Evolutionary conservation across 73 alveolate genomes (phyloP).

Genomic region (Tetrahymena malaccensis): DNA sequence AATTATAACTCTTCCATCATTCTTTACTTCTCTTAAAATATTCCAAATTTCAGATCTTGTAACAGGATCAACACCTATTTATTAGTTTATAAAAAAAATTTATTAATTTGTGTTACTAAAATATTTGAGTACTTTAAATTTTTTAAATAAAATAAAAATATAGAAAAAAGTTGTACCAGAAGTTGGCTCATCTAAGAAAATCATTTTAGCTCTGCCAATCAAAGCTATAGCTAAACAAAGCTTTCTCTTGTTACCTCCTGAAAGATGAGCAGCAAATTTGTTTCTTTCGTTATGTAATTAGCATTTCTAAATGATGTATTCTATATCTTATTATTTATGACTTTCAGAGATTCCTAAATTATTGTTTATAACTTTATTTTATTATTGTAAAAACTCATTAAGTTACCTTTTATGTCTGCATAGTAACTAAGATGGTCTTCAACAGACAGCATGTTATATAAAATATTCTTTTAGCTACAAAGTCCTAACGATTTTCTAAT

Average conservation of each 20-base stretch:
- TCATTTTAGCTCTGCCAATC: conserved; percentile 79
- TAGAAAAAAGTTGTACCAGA: conserved; percentile 42
- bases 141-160: no score
- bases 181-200: conserved; percentile 92
- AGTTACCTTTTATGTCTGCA: conserved; percentile 38
- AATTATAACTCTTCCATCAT: conserved; percentile 59
- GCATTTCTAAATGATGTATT: conserved; percentile 49
- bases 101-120: no score
- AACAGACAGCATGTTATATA: conserved; percentile 69
- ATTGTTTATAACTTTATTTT: background rate
- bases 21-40: conserved; percentile 65
- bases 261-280: conserved; percentile 51
- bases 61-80: conserved; percentile 78
- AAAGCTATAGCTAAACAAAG: conserved; percentile 86
- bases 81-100: background rate
- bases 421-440: conserved; percentile 46
- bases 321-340: conserved; percentile 41
- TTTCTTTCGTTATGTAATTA: conserved; percentile 52
- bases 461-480: conserved; percentile 95
- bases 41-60: conserved; percentile 88
- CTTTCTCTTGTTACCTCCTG: conserved; percentile 91
- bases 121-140: no score
- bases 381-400: conserved; percentile 35
- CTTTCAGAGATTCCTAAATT: background rate
- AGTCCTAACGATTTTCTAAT: conserved; percentile 89